These are phyloP conservation scores for Oldenlandia corymbosa DNA, from an alignment of 257 asterid species.

Conservation along the genomic window DNA sequence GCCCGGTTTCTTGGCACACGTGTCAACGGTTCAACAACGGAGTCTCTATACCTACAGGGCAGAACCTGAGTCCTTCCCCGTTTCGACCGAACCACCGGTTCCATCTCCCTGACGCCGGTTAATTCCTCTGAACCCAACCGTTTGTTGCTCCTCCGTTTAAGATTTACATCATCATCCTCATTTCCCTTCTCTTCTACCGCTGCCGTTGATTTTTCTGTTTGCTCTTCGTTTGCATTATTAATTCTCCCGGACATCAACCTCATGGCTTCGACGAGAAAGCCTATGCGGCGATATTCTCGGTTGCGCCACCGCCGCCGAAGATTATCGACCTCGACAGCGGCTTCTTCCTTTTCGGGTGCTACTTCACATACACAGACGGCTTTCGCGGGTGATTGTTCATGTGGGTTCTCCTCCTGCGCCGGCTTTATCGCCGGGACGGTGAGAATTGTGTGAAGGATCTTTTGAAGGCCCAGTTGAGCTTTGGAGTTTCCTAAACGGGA, in stretches of 20 bases:
- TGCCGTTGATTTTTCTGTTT: background rate
- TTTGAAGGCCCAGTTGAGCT: constrained; percentile 17
- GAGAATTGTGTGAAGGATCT: constrained; percentile 19
- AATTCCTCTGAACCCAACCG: constrained; percentile 9
- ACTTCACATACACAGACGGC: background rate
- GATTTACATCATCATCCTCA: background rate
- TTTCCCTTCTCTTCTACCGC: background rate
- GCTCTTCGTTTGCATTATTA: background rate
- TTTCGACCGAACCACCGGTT: constrained; percentile 24
- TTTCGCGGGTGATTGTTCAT: background rate
- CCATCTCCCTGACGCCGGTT: constrained; percentile 1
- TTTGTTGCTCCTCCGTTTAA: constrained; percentile 11
- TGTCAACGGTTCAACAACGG: constrained; percentile 31
- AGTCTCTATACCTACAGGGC: constrained; percentile 26
- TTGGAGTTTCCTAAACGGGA: constrained; percentile 10
- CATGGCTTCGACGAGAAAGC: constrained; percentile 38
- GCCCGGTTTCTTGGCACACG: constrained; percentile 31
- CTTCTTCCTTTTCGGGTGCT: background rate
- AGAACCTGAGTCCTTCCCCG: constrained; percentile 22
- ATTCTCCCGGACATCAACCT: constrained; percentile 32
- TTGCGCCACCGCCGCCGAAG: no score
- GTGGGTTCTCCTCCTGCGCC: background rate
- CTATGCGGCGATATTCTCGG: constrained; percentile 16
- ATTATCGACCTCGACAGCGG: constrained; percentile 12
- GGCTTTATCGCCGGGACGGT: constrained; percentile 20